Conservation (phyloP, 2,329 filamentous ascomycete species). For the Phoma sp. region DNA sequence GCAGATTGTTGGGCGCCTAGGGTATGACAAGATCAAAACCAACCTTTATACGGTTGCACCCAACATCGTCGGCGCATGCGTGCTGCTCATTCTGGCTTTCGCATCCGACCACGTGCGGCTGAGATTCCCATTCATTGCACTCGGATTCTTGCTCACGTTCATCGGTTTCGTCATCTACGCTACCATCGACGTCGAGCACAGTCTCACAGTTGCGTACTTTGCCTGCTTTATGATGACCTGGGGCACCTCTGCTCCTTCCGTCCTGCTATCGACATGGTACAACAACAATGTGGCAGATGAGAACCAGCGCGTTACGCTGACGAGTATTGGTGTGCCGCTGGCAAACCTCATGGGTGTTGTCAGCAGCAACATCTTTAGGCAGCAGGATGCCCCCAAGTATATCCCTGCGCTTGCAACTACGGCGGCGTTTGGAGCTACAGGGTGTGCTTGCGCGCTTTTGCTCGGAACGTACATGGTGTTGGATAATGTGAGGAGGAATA, state of each 20-base stretch:
- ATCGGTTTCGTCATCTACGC: slow-evolving; percentile 82
- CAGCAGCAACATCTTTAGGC: slow-evolving; percentile 71
- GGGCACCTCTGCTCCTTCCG: slow-evolving; percentile 77
- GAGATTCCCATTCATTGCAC: slow-evolving; percentile 75
- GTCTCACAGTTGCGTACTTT: slow-evolving; percentile 74
- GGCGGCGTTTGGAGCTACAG: slow-evolving; percentile 68
- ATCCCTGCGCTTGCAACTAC: slow-evolving; percentile 71
- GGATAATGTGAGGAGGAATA: slow-evolving; percentile 69
- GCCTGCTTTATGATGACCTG: slow-evolving; percentile 85
- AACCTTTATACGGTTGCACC: slow-evolving; percentile 85
- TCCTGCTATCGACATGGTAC: slow-evolving; percentile 74
- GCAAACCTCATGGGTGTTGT: slow-evolving; percentile 81
- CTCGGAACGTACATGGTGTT: slow-evolving; percentile 70
- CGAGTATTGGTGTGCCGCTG: slow-evolving; percentile 74
- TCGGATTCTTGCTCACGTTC: slow-evolving; percentile 78
- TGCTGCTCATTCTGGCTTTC: slow-evolving; percentile 77
- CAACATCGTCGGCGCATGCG: slow-evolving; percentile 75
- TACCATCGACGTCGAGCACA: slow-evolving; percentile 66
- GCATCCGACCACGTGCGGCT: slow-evolving; percentile 70
- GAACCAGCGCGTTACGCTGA: slow-evolving; percentile 73
- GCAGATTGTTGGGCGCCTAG: slow-evolving; percentile 63
- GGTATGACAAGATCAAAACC: slow-evolving; percentile 67
- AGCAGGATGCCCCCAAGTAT: slow-evolving; percentile 71
- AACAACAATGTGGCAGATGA: slow-evolving; percentile 86
- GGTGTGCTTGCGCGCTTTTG: slow-evolving; percentile 62